Evolutionary conservation across 75 land plant species (phyloP).

Genomic region (Adiantum capillusveneris): DNA sequence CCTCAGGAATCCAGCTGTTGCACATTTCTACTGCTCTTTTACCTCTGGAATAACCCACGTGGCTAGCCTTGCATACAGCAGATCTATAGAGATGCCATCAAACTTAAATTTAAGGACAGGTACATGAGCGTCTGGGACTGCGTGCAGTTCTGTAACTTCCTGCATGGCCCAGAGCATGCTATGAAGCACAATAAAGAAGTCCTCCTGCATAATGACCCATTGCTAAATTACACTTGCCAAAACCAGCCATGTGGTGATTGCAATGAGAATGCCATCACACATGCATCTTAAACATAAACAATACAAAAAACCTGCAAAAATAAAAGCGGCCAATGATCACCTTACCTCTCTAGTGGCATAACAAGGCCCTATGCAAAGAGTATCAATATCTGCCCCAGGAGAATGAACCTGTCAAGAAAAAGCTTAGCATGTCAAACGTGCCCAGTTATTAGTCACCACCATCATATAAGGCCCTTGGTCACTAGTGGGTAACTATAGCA

Average conservation of each 20-base stretch:
- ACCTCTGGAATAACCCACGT: conserved; percentile 45
- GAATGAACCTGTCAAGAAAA: conserved; percentile 96
- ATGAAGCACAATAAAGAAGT: conserved; percentile 36
- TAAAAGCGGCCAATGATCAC: background rate
- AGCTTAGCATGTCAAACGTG: no score
- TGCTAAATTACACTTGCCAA: no score
- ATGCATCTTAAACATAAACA: no score
- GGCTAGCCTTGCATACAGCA: conserved; percentile 41
- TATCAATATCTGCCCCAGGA: conserved; percentile 95
- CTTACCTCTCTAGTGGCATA: conserved; percentile 86
- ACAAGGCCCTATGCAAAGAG: conserved; percentile 89
- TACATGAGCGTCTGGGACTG: conserved; percentile 49
- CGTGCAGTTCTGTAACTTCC: conserved; percentile 44
- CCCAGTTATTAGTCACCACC: no score
- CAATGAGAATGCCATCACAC: no score
- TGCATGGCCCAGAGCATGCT: conserved; percentile 22
- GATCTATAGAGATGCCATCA: conserved; percentile 38
- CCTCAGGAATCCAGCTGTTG: no score
- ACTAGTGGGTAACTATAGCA: no score
- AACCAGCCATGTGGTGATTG: no score
- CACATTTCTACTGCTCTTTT: no score
- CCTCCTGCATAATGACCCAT: no score
- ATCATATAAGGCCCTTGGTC: no score
- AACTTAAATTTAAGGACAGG: conserved; percentile 48
- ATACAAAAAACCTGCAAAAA: background rate